Evolutionary conservation across 2,329 filamentous ascomycete genomes (phyloP).

Genomic region (Alternaria metachromatica): DNA sequence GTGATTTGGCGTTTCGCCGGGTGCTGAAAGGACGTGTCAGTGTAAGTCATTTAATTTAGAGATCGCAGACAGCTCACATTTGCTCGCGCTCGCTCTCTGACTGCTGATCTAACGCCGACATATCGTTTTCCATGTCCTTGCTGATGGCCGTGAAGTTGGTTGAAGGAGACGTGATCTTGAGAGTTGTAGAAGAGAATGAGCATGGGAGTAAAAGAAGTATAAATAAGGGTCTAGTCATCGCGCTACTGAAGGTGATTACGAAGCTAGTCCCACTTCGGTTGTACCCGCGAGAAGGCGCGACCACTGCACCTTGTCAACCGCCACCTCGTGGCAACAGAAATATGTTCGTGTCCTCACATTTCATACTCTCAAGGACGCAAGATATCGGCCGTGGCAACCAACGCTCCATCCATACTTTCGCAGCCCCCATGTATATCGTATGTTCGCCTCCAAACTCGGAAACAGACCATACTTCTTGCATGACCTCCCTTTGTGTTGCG

Average conservation of each 20-base stretch:
- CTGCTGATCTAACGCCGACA: not conserved
- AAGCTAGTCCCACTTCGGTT: not conserved
- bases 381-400: no score
- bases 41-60: not conserved
- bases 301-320: not conserved
- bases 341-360: not conserved
- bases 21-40: not conserved
- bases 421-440: no score
- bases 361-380: no score
- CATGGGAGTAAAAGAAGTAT: no score
- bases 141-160: not conserved
- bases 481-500: not conserved
- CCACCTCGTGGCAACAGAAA: not conserved
- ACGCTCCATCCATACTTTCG: no score
- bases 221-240: not conserved
- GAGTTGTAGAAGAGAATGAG: not conserved
- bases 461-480: not conserved
- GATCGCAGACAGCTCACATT: not conserved
- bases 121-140: fast-evolving
- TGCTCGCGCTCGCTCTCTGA: not conserved
- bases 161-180: no score
- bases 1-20: not conserved
- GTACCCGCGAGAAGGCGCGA: not conserved
- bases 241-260: not conserved
- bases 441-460: no score